phyloP scores from a whole-genome alignment of 805 yeast genomes.

The Brettanomyces bruxellensis region DNA sequence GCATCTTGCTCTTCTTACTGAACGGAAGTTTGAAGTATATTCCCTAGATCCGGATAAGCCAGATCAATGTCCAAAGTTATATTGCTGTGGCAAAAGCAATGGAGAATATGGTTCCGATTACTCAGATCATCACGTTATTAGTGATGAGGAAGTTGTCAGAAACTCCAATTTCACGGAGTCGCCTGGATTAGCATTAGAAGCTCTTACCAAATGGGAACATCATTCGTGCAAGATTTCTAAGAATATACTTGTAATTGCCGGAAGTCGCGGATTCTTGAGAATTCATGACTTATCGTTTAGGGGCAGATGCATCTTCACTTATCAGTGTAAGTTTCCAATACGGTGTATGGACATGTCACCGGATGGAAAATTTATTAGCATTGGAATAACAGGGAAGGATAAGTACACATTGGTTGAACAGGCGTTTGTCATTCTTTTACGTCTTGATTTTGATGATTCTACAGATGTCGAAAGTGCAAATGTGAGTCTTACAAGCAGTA shows the following conservation, averaged over 20 bases:
- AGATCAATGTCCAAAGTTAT: conserved; percentile 41
- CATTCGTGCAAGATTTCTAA: conserved; percentile 52
- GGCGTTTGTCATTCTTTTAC: conserved; percentile 58
- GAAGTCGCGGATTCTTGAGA: conserved; percentile 61
- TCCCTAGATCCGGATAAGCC: conserved; percentile 35
- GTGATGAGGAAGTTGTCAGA: conserved; percentile 13
- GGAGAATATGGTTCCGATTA: conserved; percentile 58
- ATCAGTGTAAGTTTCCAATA: conserved; percentile 65
- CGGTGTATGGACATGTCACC: conserved; percentile 69
- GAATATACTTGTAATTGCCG: conserved; percentile 55
- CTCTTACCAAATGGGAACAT: conserved; percentile 48
- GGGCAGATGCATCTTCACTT: conserved; percentile 62
- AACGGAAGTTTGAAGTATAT: conserved; percentile 68
- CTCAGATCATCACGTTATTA: conserved; percentile 26
- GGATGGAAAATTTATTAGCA: conserved; percentile 56
- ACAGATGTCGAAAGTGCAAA: neutral
- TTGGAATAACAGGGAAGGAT: conserved; percentile 79
- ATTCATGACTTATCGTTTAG: conserved; percentile 46
- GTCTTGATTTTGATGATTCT: conserved; percentile 13
- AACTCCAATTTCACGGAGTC: conserved; percentile 22
- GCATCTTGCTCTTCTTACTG: conserved; percentile 55
- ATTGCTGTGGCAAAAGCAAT: conserved; percentile 59
- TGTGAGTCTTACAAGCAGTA: neutral
- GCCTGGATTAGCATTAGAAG: conserved; percentile 21
- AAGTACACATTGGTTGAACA: conserved; percentile 60